phyloP scores from a whole-genome alignment of 768 basidiomycete genomes.

The Rhizopogon vinicolor region DNA sequence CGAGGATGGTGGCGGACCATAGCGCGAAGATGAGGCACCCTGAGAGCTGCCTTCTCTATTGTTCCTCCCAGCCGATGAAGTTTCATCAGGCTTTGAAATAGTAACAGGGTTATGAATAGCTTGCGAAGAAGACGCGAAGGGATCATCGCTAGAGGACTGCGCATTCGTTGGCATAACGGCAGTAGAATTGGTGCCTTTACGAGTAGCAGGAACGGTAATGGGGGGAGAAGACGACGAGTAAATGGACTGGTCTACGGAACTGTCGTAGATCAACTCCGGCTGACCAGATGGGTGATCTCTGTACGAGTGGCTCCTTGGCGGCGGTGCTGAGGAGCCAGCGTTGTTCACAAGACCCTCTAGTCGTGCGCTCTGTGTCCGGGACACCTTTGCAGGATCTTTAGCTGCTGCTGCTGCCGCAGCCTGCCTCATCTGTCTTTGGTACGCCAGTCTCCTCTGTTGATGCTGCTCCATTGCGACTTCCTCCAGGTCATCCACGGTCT shows the following conservation, averaged over 20 bases:
- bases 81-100: slow-evolving; percentile 24
- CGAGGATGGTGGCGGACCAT: slow-evolving; percentile 21
- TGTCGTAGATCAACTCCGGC: slow-evolving; percentile 74
- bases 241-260: slow-evolving; percentile 55
- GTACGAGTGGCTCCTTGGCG: slow-evolving; percentile 39
- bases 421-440: slow-evolving; percentile 75
- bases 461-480: slow-evolving; percentile 78
- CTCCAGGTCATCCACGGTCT: slow-evolving; percentile 76
- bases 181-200: slow-evolving; percentile 35
- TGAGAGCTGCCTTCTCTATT: slow-evolving; percentile 16
- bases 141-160: slow-evolving; percentile 49
- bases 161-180: slow-evolving; percentile 42
- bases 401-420: slow-evolving; percentile 32
- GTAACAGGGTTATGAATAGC: slow-evolving; percentile 23
- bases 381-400: slow-evolving; percentile 24
- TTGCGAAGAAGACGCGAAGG: slow-evolving; percentile 50
- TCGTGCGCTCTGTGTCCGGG: slow-evolving; percentile 53
- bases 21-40: slow-evolving; percentile 6
- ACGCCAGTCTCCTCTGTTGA: slow-evolving; percentile 74
- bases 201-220: slow-evolving; percentile 30
- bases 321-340: slow-evolving; percentile 27
- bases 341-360: slow-evolving; percentile 39
- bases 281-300: slow-evolving; percentile 47
- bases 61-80: slow-evolving; percentile 10
- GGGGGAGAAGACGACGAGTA: slow-evolving; percentile 32